Conservation (phyloP, 1,284 basidiomycete species). For the Sporisorium exsertum region DNA sequence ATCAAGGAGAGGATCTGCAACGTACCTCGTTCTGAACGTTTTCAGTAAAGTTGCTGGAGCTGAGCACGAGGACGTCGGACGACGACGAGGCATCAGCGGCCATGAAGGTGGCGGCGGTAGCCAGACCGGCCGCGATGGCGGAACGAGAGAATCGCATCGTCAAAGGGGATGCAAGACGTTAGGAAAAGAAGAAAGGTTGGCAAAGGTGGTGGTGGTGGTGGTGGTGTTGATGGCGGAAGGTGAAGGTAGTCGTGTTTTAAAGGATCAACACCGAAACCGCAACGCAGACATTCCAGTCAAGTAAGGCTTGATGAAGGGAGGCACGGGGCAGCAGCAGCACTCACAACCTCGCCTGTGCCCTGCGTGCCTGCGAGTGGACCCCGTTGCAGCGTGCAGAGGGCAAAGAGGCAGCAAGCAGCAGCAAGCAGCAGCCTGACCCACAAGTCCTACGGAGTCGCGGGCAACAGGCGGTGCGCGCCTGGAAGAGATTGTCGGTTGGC, state of each 20-base stretch:
- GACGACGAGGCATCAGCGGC: constrained; percentile 74
- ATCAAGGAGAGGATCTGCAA: background rate
- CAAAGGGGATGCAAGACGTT: constrained; percentile 3
- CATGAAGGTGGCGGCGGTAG: constrained; percentile 65
- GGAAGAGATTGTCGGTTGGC: background rate
- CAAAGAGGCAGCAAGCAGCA: too few relatives aligned
- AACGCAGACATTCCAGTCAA: background rate
- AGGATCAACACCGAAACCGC: background rate
- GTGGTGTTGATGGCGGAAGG: background rate
- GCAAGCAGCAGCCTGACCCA: too few relatives aligned
- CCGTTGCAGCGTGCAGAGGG: background rate
- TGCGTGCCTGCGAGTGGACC: background rate
- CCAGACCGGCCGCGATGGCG: constrained; percentile 53
- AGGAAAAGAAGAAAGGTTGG: too few relatives aligned
- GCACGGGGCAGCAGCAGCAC: background rate
- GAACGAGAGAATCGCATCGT: constrained; percentile 55
- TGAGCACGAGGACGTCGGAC: constrained; percentile 87
- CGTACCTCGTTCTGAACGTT: constrained; percentile 75
- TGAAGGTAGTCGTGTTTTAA: too few relatives aligned
- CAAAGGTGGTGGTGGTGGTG: constrained; percentile 3
- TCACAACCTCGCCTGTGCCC: background rate
- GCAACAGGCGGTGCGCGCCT: background rate
- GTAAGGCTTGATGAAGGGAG: background rate
- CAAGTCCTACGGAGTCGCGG: too few relatives aligned
- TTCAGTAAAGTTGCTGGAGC: constrained; percentile 78